phyloP scores from a whole-genome alignment of 1,139 yeast genomes.

The Scheffersomyces quercinus region DNA sequence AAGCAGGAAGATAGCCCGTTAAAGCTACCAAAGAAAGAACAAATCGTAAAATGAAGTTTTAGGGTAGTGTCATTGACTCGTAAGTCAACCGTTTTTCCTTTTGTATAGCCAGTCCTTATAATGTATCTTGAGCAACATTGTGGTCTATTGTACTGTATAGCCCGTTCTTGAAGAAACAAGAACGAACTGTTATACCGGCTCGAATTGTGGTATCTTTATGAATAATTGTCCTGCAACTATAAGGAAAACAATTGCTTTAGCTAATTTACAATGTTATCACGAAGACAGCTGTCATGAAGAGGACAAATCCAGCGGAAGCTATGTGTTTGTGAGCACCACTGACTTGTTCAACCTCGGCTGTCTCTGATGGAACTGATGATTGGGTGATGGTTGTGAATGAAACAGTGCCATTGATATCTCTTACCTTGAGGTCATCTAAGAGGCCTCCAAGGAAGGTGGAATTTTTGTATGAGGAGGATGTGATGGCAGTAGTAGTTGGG shows the following conservation, averaged over 20 bases:
- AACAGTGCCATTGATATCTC: too few species aligned
- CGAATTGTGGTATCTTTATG: too few species aligned
- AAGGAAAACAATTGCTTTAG: slow-evolving; percentile 4
- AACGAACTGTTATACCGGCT: neutral
- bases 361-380: too few species aligned
- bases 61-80: neutral
- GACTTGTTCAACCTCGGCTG: neutral
- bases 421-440: neutral
- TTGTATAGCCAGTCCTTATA: too few species aligned
- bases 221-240: slow-evolving; percentile 23
- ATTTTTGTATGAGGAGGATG: neutral
- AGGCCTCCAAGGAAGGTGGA: neutral
- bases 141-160: neutral
- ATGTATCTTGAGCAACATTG: neutral
- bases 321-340: neutral
- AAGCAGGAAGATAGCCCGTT: neutral
- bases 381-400: too few species aligned
- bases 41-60: neutral
- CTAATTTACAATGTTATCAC: neutral
- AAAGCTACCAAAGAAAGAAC: neutral
- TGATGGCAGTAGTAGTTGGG: neutral
- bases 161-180: neutral
- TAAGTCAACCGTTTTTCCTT: too few species aligned
- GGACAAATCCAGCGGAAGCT: neutral
- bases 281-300: neutral